Base-by-base conservation (phyloP, 106 monocot genomes). In the Dactylorhiza incarnata region DNA sequence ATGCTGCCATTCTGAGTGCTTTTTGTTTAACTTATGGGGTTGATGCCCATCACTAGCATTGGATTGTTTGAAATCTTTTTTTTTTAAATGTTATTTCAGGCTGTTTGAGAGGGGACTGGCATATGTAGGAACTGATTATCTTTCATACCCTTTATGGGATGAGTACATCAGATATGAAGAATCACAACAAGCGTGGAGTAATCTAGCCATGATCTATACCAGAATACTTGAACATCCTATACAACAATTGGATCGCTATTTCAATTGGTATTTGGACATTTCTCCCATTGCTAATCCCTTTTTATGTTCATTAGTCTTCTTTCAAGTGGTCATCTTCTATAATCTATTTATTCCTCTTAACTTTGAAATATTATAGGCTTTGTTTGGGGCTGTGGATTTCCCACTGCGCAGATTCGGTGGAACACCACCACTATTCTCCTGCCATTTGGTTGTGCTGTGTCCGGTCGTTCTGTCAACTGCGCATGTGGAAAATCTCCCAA, bases 141-240 rank as follows among this genome's bases (percentile, higher is more conserved):
- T 86, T 23, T 99, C 97, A 37, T 85, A 83, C 74, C 86, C 83
- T 12, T 75, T 99, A 54, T 99, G 97, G 97, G 97, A 99, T 84
- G 97, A 94, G 75, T 99, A 99, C 78, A 99, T 99, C 72, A 91
- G 84, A 78, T 99, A 91, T 84, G 97, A 99, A 82, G 91, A 94
- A 59, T 86, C 94, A 72, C 94, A 82, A 17, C 94, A 94, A 71
- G 89, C 87, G 29, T 99, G 97, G 97, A 78, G 81, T 62, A 79
- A 86, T 85, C 74, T 99, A 2, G 89, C 94, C 17, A 82, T 93
- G 73, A 89, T 99, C 56, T 99, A 99, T 83, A 99, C 97, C 10
- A 89, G 91, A 77, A 89, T 99, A 53, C 74, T 99, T 20, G 94
- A 94, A 77, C 86, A 88, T 85, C 97, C 97, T 19, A 94, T 94